These are phyloP conservation scores for Venustampulla echinocandica DNA, from an alignment of 495 filamentous ascomycete species.

Conservation along the genomic window DNA sequence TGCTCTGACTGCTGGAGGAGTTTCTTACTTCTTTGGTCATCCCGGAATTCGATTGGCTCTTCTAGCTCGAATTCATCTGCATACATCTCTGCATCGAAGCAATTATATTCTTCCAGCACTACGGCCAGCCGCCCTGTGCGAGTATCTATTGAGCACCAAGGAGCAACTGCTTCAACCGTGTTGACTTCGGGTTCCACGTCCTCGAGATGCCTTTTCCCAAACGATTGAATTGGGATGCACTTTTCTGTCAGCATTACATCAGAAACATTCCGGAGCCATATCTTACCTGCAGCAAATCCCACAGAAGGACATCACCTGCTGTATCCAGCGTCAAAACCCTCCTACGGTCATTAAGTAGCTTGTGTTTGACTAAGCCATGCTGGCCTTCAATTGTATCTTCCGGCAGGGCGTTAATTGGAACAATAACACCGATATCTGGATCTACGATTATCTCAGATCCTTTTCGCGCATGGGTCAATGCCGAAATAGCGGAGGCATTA, in stretches of 20 bases:
- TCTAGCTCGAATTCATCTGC: conserved; percentile 73
- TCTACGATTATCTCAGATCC: conserved; percentile 47
- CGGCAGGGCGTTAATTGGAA: conserved; percentile 66
- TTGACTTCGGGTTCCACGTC: conserved; percentile 85
- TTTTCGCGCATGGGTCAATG: conserved; percentile 42
- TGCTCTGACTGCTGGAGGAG: no score
- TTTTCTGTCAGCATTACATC: conserved; percentile 27
- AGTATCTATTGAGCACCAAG: conserved; percentile 93
- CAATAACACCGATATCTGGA: conserved; percentile 42
- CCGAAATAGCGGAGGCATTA: conserved; percentile 38
- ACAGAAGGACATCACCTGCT: conserved; percentile 89
- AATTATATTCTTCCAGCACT: conserved; percentile 87
- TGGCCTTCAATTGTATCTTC: conserved; percentile 89
- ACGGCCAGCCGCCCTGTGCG: conserved; percentile 85
- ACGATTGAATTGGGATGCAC: conserved; percentile 78
- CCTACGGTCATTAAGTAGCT: conserved; percentile 82
- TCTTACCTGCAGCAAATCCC: conserved; percentile 82
- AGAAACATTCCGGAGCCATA: background rate
- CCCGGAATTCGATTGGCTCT: conserved; percentile 68
- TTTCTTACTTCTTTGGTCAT: conserved; percentile 92
- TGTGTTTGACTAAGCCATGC: conserved; percentile 88
- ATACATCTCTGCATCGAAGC: conserved; percentile 97
- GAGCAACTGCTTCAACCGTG: conserved; percentile 76
- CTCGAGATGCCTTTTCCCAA: conserved; percentile 88
- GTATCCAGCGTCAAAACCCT: conserved; percentile 88